Conservation (phyloP, 2,329 filamentous ascomycete species). For the Raffaelea deltoideospora region DNA sequence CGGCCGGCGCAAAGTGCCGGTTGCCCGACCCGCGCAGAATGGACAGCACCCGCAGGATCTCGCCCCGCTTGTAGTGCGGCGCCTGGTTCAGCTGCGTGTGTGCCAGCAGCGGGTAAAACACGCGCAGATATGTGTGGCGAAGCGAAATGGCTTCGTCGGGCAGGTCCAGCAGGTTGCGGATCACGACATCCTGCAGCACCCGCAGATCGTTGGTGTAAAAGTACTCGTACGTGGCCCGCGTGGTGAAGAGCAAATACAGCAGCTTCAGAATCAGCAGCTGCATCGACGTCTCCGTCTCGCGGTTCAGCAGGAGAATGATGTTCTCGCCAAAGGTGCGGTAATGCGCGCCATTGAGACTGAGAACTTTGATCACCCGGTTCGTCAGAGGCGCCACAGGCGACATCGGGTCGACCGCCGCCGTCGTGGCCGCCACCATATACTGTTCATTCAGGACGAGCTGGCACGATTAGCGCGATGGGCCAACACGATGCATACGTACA, state of each 20-base stretch:
- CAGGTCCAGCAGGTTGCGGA: conserved; percentile 90
- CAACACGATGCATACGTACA: too few relatives aligned
- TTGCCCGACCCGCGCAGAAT: conserved; percentile 54
- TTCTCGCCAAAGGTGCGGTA: conserved; percentile 98
- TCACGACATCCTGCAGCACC: conserved; percentile 87
- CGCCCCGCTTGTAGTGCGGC: conserved; percentile 81
- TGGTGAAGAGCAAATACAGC: conserved; percentile 89
- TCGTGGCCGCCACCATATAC: conserved; percentile 72
- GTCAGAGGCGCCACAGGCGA: conserved; percentile 45
- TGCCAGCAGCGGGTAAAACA: conserved; percentile 76
- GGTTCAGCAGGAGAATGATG: conserved; percentile 85
- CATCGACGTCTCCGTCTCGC: conserved; percentile 84
- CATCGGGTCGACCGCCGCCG: conserved; percentile 24
- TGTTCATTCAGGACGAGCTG: conserved; percentile 94
- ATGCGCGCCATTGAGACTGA: conserved; percentile 62
- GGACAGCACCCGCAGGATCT: conserved; percentile 61
- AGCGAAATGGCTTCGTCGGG: conserved; percentile 66
- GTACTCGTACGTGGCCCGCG: conserved; percentile 82
- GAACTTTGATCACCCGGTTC: conserved; percentile 83
- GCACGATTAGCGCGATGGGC: neutral
- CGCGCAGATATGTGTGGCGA: conserved; percentile 86
- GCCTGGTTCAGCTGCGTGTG: conserved; percentile 81
- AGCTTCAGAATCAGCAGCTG: conserved; percentile 95
- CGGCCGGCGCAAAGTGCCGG: conserved; percentile 63
- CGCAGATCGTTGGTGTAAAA: conserved; percentile 97